Percentiles rank a stretch among this genome's conserved stretches.
Evolutionary conservation across 1,139 yeast genomes (phyloP).

Genomic region (Starmera stellimalicola): DNA sequence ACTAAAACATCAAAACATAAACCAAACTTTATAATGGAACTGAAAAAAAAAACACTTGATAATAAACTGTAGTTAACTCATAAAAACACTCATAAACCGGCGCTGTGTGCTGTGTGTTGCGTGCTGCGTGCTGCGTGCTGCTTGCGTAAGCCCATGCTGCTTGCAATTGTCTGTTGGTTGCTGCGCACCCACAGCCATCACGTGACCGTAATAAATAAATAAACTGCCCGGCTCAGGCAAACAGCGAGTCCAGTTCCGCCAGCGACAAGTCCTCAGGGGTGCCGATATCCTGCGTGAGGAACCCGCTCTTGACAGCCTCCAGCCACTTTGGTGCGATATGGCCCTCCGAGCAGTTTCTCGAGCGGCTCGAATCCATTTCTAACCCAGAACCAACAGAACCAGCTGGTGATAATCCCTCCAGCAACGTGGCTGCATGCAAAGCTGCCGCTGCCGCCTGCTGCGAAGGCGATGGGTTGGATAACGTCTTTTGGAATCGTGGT

Average conservation of each 20-base stretch:
- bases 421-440: slow-evolving; percentile 60
- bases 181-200: too few species aligned
- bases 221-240: slow-evolving; percentile 30
- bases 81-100: too few species aligned
- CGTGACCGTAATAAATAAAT: background rate
- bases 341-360: slow-evolving; percentile 14
- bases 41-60: too few species aligned
- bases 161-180: too few species aligned
- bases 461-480: slow-evolving; percentile 31
- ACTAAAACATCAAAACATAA: too few species aligned
- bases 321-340: slow-evolving; percentile 51
- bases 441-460: slow-evolving; percentile 68
- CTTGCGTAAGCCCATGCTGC: too few species aligned
- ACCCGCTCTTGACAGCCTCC: slow-evolving; percentile 63
- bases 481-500: slow-evolving; percentile 61
- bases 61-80: too few species aligned
- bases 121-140: too few species aligned
- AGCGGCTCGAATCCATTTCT: slow-evolving; percentile 8
- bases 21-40: too few species aligned
- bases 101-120: too few species aligned
- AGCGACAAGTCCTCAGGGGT: slow-evolving; percentile 69
- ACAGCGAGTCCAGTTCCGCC: slow-evolving; percentile 63
- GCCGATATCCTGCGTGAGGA: slow-evolving; percentile 63
- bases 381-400: slow-evolving; percentile 13
- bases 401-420: slow-evolving; percentile 19